A percentile compares a stretch with the other conserved stretches of the same genome.
phyloP scores from a whole-genome alignment of 306 rosid genomes.

The Carpinus fangiana region DNA sequence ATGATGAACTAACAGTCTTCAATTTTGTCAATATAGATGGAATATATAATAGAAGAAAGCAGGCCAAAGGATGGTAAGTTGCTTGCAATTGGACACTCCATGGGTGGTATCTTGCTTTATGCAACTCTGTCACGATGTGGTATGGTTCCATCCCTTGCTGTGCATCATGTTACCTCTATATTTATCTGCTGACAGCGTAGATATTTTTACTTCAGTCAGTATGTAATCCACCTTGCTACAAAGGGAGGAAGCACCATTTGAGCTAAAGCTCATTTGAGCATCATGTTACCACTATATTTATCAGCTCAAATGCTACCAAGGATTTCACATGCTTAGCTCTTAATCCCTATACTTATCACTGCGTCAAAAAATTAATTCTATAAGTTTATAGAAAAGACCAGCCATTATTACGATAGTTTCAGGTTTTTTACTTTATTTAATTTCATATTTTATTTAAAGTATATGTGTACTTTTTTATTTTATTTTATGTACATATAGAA shows the following conservation, averaged over 20 bases:
- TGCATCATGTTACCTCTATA: constrained; percentile 19
- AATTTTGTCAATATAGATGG: constrained; percentile 55
- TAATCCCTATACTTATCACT: too few relatives aligned
- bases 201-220: background rate
- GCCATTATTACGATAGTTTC: background rate
- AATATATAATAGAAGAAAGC: constrained; percentile 73
- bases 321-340: too few relatives aligned
- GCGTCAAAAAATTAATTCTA: background rate
- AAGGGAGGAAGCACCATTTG: too few relatives aligned
- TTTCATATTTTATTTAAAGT: background rate
- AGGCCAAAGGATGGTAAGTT: constrained; percentile 88
- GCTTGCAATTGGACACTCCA: constrained; percentile 98
- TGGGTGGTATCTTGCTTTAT: constrained; percentile 97
- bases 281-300: too few relatives aligned
- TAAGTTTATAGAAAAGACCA: background rate
- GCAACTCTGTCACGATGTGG: constrained; percentile 82
- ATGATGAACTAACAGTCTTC: constrained; percentile 9
- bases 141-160: constrained; percentile 39
- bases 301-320: too few relatives aligned
- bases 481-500: background rate
- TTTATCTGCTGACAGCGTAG: background rate
- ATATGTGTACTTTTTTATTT: too few relatives aligned
- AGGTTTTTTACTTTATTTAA: background rate
- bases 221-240: too few relatives aligned
- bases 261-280: too few relatives aligned